Conservation (phyloP, 345 rosid species). For the Streptanthus diversifolius region DNA sequence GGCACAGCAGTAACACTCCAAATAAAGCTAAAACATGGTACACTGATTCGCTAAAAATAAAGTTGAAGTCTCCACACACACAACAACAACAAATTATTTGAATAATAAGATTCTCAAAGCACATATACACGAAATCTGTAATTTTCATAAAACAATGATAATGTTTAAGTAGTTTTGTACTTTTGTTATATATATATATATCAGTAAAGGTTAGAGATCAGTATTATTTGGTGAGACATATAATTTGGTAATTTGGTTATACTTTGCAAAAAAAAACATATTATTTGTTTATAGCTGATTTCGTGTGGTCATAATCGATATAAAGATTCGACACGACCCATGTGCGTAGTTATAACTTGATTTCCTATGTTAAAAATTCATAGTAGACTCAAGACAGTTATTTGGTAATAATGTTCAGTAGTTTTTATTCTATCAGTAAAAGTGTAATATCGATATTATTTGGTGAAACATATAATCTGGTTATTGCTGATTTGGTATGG, state of each 20-base stretch:
- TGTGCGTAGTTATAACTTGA: slow-evolving; percentile 21
- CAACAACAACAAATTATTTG: not conserved
- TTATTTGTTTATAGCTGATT: too few species aligned
- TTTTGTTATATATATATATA: not conserved
- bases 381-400: not conserved
- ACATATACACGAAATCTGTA: not conserved
- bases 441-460: not conserved
- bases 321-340: slow-evolving; percentile 11
- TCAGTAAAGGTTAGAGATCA: not conserved
- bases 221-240: not conserved
- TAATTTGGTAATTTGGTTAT: too few species aligned
- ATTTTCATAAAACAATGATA: not conserved
- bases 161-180: not conserved
- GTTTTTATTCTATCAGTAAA: not conserved
- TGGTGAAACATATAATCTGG: not conserved
- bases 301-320: not conserved
- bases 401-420: not conserved
- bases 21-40: slow-evolving; percentile 17
- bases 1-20: slow-evolving; percentile 29
- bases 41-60: not conserved
- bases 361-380: slow-evolving; percentile 12
- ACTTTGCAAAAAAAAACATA: too few species aligned
- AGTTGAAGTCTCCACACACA: not conserved
- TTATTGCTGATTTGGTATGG: not conserved
- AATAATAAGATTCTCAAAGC: not conserved